These are phyloP conservation scores for Naematelia encephala DNA, from an alignment of 768 basidiomycete species.

Conservation along the genomic window DNA sequence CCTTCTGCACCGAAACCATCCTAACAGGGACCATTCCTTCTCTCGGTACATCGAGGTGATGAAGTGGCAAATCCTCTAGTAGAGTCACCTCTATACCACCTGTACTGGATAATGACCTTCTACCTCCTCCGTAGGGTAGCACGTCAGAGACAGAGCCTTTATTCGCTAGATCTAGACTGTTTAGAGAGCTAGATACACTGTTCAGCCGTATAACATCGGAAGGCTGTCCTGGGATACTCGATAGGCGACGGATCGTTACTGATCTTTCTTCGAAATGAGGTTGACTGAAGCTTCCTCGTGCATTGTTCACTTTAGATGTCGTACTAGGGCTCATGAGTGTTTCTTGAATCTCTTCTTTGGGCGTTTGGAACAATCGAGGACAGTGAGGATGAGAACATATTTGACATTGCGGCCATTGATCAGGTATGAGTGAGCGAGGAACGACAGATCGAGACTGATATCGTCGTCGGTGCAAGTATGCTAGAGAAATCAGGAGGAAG, in stretches of 20 bases:
- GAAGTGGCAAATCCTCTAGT: neutral
- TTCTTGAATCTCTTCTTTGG: neutral
- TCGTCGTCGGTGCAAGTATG: conserved; percentile 6
- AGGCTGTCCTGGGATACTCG: neutral
- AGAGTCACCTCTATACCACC: neutral
- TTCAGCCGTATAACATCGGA: neutral
- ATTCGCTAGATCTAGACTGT: neutral
- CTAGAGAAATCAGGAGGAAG: conserved; percentile 3
- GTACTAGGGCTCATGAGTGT: neutral
- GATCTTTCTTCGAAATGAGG: conserved; percentile 24
- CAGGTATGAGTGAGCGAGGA: neutral
- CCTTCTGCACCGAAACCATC: neutral
- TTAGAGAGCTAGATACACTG: neutral
- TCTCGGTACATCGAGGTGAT: neutral
- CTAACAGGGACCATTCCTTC: neutral
- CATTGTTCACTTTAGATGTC: neutral
- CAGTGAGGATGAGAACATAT: neutral
- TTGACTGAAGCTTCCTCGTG: conserved; percentile 7
- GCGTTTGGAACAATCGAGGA: neutral
- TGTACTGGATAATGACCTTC: neutral
- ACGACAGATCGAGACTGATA: neutral
- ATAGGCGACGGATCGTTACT: conserved; percentile 21
- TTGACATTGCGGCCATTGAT: neutral
- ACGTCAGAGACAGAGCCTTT: neutral
- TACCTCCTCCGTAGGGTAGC: neutral